Base-by-base conservation (phyloP, 495 filamentous ascomycete species). In the Penicillium riverlandense region DNA sequence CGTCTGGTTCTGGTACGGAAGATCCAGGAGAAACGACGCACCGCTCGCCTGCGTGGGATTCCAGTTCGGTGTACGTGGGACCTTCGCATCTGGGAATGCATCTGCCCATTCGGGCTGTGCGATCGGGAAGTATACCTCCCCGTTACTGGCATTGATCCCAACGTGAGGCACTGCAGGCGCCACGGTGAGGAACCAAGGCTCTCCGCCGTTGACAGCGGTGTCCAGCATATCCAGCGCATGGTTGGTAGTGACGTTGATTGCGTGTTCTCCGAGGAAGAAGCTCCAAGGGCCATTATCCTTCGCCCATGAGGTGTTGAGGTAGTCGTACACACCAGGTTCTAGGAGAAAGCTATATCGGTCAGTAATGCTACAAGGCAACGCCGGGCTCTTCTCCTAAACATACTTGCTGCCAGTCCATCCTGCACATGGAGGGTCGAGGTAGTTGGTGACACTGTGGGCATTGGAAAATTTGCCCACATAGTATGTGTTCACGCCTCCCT, bases 401-500 rank as follows among this genome's bases (percentile, higher is more conserved):
- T 34, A 34, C 32, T 12, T 34, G n/a, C 32, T 34, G 32, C n/a
- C n/a, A 12, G 32, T 34, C 32, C 32, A 34, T 34, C n/a, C 9
- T 2, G 9, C n/a, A 34, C 10, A 12, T 3, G 32, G 32, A 0
- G 32, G 32, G 9, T 34, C 10, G 32, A 11, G 9, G 32, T 34
- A 34, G 32, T 34, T 34, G 32, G 9, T 12, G 32, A 34, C 32
- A 6, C 7, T 34, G 32, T 34, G 32, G 32, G 10, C 32, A 5
- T 34, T 34, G 10, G n/a, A 2, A 10, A 34, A 34, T 7, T 34
- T 34, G 32, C 32, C 32, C 4, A 34, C 10, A 34, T 34, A 34
- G 61, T 83, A 85, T 0, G 83, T 86, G 52, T 78, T 71, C 55
- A 85, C 84, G 16, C 80, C 80, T 2, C 76, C 75, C 10, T 79